Evolutionary conservation across 257 asterid species (phyloP), one percentile per base, ranked within the genome.

Genomic region (Solanum chmielewskii): DNA sequence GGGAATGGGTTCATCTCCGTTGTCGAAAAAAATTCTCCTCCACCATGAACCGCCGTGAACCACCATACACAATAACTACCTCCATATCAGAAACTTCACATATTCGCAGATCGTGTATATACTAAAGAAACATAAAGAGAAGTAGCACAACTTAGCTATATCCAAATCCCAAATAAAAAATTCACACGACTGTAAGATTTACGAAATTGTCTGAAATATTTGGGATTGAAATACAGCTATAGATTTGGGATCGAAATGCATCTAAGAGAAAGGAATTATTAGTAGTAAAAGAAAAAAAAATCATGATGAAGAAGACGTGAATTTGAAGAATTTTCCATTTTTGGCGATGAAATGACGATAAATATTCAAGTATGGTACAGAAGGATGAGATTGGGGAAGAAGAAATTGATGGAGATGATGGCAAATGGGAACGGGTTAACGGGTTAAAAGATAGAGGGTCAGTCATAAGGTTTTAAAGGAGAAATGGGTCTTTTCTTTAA

Each of bases 281-380:
- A 49, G 29, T 27, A 5, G 47, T 31, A 4, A 35, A 47, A 66
- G 71, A 66, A 66, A 49, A 62, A 62, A 27, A 60, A 12, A 42
- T 42, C 9, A n/a, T 13, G 33, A n/a, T 5, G 25, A n/a, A 3
- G 2, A 21, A 9, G 71, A 56, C 8, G 76, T 86, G 45, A 42
- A 86, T 74, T 83, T 88, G 90, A 85, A 74, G 9, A 70, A 71
- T 35, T 88, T 88, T 70, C 9, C 89, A 2, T 88, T 70, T 78
- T 60, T 88, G 44, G 14, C 86, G 56, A 83, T 52, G 39, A 52
- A 20, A 75, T 88, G 31, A n/a, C 70, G 1, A 6, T 6, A 70
- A 9, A 7, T 7, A 84, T 84, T 75, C 47, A 64, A 80, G 37
- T 29, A 80, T 23, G 45, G 27, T 49, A 56, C 41, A n/a, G 45